Percentiles rank a stretch among this genome's conserved stretches.
Conservation (phyloP, 331 rosid genomes). For the Pyrus hybrid region DNA sequence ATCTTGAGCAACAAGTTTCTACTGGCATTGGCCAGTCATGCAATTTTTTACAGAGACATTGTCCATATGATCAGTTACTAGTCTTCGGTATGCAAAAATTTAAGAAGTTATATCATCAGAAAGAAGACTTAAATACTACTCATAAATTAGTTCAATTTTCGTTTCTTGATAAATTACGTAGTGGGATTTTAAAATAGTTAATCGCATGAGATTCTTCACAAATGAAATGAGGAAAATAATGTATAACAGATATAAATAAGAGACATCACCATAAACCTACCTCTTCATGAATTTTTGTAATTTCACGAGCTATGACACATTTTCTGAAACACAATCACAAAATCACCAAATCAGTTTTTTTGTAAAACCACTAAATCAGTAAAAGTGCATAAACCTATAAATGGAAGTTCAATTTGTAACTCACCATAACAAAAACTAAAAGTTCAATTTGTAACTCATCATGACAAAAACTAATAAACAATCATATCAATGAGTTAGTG, state of each 20-base stretch:
- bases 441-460: background rate
- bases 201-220: background rate
- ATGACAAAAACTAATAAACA: background rate
- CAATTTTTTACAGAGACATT: background rate
- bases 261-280: slow-evolving; percentile 24
- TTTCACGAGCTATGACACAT: slow-evolving; percentile 94
- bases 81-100: background rate
- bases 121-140: background rate
- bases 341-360: slow-evolving; percentile 4
- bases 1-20: background rate
- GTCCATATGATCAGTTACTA: background rate
- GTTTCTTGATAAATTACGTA: background rate
- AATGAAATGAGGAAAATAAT: background rate
- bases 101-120: background rate
- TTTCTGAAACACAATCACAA: slow-evolving; percentile 44
- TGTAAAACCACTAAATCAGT: background rate
- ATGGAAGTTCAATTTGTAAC: background rate
- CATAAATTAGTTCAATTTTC: background rate
- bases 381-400: background rate
- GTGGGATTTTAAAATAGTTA: background rate
- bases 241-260: background rate
- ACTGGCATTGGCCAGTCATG: background rate
- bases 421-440: background rate
- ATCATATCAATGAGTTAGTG: background rate
- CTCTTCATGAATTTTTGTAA: slow-evolving; percentile 91